Base-by-base conservation (phyloP, 1,284 basidiomycete species). In the Pisolithus thermaeus region DNA sequence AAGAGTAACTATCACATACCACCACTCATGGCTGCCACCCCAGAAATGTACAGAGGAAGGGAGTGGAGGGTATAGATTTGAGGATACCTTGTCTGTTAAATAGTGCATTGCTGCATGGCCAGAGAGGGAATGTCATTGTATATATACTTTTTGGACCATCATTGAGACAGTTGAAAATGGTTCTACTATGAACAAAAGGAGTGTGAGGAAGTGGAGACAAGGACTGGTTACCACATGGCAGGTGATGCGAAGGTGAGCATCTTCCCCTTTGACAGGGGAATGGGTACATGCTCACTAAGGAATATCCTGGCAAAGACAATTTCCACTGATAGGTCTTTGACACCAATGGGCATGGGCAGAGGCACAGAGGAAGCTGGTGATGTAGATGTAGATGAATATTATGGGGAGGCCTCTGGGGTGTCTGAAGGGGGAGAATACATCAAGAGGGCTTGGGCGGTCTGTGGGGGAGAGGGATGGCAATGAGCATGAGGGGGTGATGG, bases 361-460 rank as follows among this genome's bases (percentile, higher is more conserved):
- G 80, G 78, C 0, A 70, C 76, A 1, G 78, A 76, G 1, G 78
- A 79, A 2, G 80, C 78, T 1, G 79, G 78, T 0, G 79, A 78
- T 0, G 77, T 73, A 18, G 75, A 75, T 0, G 28, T 9, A 3
- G 68, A 71, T 1, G 78, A 77, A 54, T 73, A 77, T 0, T 72
- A 75, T 0, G 74, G 70, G 1, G 77, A 73, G 0, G 74, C 78
- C 42, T 75, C 71, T 36, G 75, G 76, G 1, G 72, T 71, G 22
- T 73, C 72, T 0, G 74, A 73, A 1, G 66, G 65, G n/a, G n/a
- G n/a, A n/a, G n/a, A n/a, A n/a, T n/a, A n/a, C n/a, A n/a, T n/a
- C n/a, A n/a, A n/a, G n/a, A n/a, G n/a, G n/a, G n/a, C n/a, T n/a
- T n/a, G n/a, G n/a, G n/a, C n/a, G n/a, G n/a, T n/a, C n/a, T n/a